Evolutionary conservation across 352 stramenopile species (phyloP), one percentile per base, ranked within the genome.

Genomic region (Globisporangium uncinulatum): DNA sequence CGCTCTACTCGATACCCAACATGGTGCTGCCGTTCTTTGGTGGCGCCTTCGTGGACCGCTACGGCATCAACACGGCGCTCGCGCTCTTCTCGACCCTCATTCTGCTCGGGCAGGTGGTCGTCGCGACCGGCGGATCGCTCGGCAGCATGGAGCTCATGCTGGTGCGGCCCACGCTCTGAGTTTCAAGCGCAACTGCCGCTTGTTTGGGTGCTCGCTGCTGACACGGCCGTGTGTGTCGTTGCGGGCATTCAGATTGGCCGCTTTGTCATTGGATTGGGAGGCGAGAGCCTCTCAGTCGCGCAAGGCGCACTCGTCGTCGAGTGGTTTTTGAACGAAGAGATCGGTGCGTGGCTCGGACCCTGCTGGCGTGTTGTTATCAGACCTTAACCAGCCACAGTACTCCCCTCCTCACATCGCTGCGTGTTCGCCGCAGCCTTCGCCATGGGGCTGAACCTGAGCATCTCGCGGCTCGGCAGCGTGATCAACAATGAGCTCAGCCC

Each of bases 1-100:
- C 88, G 21, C 62, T 97, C 47, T 97, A 97, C 69, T 96, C 85
- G 50, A 79, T 97, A 45, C 92, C 92, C 14, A 98, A 97, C 62
- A 92, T 97, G 21, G 56, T 97, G 31, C 59, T 98, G 45, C 94
- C 94, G 15, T 96, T 98, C 63, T 95, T 97, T 52, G 94, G 94
- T n/a, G 94, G 93, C 20, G 83, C 94, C 32, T 71, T 98, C 29
- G 87, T 97, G 8, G 89, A 97, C 63, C 76, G 81, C 48, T 91
- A 94, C 37, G 93, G 93, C 36, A 80, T 88, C 17, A 74, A 87
- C 7, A 59, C 83, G 39, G 95, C 88, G 71, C 70, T 96, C 45
- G 65, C 96, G 11, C 57, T 89, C 24, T 98, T 97, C 66, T 91
- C 85, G 11, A 75, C 71, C 7, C 64, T 82, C 20, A 94, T 97